Percentiles rank a stretch among this genome's conserved stretches.
Evolutionary conservation across 2,329 filamentous ascomycete species (phyloP).

Genomic region (Fusarium ramigenum): DNA sequence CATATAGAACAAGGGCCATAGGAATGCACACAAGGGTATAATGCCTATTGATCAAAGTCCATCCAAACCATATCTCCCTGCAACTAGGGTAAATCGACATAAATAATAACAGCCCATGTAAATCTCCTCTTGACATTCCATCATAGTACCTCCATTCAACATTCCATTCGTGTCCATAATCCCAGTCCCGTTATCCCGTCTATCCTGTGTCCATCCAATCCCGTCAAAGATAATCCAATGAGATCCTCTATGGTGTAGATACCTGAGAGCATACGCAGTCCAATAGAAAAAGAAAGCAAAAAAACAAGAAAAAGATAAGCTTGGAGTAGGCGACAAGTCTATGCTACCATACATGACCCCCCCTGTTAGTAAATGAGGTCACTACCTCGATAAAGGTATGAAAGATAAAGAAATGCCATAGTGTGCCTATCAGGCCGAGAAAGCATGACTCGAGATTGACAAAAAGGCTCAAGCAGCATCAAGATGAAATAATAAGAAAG

Average conservation of each 20-base stretch:
- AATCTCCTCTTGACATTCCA: conserved; percentile 23
- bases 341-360: conserved; percentile 22
- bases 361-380: conserved; percentile 1
- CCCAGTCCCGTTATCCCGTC: conserved; percentile 18
- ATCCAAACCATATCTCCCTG: conserved; percentile 23
- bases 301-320: conserved; percentile 8
- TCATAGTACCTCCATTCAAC: conserved; percentile 20
- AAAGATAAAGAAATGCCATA: conserved; percentile 6
- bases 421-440: background rate
- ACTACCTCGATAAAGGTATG: background rate
- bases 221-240: conserved; percentile 7
- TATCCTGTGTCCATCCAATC: conserved; percentile 34
- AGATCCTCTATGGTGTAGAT: conserved; percentile 36
- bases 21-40: conserved; percentile 45
- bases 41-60: conserved; percentile 44
- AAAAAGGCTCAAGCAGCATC: conserved; percentile 7
- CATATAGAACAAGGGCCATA: conserved; percentile 23
- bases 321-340: conserved; percentile 17
- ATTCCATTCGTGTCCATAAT: conserved; percentile 35
- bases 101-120: conserved; percentile 17
- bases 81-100: conserved; percentile 22
- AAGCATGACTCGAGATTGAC: conserved; percentile 30
- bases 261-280: conserved; percentile 7
- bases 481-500: background rate
- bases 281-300: conserved; percentile 1